These are phyloP conservation scores for Euphorbia schlechtendalii DNA, from an alignment of 441 rosid genomes.

Conservation along the genomic window DNA sequence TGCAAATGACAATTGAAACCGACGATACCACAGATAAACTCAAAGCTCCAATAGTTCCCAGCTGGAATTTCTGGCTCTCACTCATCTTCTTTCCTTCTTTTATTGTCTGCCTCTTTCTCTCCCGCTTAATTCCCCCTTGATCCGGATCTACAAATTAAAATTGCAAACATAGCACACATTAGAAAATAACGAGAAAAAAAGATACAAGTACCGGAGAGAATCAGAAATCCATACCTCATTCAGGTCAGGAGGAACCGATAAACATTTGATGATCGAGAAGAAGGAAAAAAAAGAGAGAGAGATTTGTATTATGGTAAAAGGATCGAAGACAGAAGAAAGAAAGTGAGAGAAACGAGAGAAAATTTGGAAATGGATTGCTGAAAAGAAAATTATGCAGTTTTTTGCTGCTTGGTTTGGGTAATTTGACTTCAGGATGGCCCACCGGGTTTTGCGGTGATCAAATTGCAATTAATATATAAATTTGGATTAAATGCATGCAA, in stretches of 20 bases:
- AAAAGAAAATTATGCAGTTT: neutral
- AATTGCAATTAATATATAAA: neutral
- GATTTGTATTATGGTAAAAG: neutral
- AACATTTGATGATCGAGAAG: neutral
- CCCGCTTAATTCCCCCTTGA: conserved; percentile 4
- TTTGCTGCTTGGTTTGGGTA: neutral
- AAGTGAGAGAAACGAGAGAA: conserved; percentile 1
- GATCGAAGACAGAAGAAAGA: neutral
- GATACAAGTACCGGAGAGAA: neutral
- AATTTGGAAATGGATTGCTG: conserved; percentile 1
- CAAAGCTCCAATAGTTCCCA: conserved; percentile 92
- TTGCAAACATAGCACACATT: neutral
- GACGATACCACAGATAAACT: conserved; percentile 89
- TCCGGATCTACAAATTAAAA: conserved; percentile 10
- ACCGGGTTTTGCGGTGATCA: neutral
- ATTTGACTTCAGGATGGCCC: conserved; percentile 10
- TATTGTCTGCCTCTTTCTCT: conserved; percentile 18
- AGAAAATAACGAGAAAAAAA: neutral
- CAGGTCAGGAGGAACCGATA: neutral
- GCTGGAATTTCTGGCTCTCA: conserved; percentile 78
- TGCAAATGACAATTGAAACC: conserved; percentile 95
- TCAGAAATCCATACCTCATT: conserved; percentile 1
- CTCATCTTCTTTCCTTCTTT: conserved; percentile 42
- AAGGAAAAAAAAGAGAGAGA: neutral
- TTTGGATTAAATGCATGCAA: neutral